These are phyloP conservation scores for Ceratobasidium sp. DNA, from an alignment of 1,284 basidiomycete genomes.

Conservation along the genomic window DNA sequence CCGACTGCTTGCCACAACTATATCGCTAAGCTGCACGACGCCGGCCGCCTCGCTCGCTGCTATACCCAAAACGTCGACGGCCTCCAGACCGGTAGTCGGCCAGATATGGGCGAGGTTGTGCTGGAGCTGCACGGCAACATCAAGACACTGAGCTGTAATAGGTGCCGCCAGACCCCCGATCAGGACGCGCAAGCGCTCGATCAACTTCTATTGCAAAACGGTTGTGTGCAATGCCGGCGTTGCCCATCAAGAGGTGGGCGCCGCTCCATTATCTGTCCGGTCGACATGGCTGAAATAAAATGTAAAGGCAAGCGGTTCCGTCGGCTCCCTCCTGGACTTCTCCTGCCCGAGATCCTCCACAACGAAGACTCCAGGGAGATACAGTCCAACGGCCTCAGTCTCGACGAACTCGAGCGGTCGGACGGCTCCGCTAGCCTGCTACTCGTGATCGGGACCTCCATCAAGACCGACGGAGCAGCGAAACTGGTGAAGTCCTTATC, in stretches of 20 bases:
- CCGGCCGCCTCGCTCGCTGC: constrained; percentile 11
- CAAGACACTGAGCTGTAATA: not conserved
- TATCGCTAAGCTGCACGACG: not conserved
- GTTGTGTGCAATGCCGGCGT: not conserved
- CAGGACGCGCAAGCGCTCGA: not conserved
- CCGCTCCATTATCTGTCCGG: no score
- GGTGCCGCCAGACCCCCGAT: not conserved
- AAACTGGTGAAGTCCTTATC: not conserved
- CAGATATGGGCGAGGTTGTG: not conserved
- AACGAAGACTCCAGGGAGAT: not conserved
- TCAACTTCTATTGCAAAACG: not conserved
- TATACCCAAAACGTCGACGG: constrained; percentile 31
- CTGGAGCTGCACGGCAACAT: constrained; percentile 27
- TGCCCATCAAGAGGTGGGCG: no score
- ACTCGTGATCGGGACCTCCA: constrained; percentile 3
- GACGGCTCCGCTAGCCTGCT: not conserved
- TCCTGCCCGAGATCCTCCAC: not conserved
- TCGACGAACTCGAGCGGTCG: not conserved
- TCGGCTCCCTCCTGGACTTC: not conserved
- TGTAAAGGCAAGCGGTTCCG: not conserved
- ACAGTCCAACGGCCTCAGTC: no score
- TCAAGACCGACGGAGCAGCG: not conserved
- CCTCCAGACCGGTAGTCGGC: no score
- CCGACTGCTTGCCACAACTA: constrained; percentile 4
- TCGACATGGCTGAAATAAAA: no score